Conservation (phyloP, 345 rosid genomes). For the Arabidopsis arenosa region DNA sequence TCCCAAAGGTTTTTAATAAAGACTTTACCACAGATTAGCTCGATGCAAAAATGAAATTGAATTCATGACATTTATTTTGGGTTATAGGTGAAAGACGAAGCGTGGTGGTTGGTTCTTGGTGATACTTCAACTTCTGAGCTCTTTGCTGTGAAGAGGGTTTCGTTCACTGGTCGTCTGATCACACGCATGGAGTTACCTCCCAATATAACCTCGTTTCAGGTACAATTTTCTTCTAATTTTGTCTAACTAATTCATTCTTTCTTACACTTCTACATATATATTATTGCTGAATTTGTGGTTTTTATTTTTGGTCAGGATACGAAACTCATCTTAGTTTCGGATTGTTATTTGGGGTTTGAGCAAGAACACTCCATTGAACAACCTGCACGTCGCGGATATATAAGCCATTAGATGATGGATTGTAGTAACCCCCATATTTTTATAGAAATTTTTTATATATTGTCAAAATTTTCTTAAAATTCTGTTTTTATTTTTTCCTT, state of each 20-base stretch:
- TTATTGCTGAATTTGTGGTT: constrained; percentile 1
- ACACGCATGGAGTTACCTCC: constrained; percentile 82
- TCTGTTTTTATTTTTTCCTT: background rate
- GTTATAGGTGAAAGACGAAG: constrained; percentile 85
- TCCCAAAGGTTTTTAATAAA: constrained; percentile 73
- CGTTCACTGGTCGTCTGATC: constrained; percentile 67
- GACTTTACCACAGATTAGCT: constrained; percentile 16
- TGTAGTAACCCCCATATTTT: background rate
- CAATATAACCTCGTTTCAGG: constrained; percentile 60
- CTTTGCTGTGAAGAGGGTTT: constrained; percentile 87
- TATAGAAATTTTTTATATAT: background rate
- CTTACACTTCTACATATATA: background rate
- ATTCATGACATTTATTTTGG: constrained; percentile 24
- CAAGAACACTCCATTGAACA: constrained; percentile 76
- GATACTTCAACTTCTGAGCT: constrained; percentile 69
- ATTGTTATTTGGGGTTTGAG: constrained; percentile 90
- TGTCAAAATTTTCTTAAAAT: background rate
- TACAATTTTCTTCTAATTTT: constrained; percentile 28
- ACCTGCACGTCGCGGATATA: constrained; percentile 41
- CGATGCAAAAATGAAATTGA: background rate
- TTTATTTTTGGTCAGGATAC: constrained; percentile 57
- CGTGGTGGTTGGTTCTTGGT: constrained; percentile 96
- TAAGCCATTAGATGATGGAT: constrained; percentile 21
- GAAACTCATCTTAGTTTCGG: constrained; percentile 78
- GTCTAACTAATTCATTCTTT: background rate